Evolutionary conservation across 2,329 filamentous ascomycete genomes (phyloP).

Genomic region (Fonsecaea multimorphosa): DNA sequence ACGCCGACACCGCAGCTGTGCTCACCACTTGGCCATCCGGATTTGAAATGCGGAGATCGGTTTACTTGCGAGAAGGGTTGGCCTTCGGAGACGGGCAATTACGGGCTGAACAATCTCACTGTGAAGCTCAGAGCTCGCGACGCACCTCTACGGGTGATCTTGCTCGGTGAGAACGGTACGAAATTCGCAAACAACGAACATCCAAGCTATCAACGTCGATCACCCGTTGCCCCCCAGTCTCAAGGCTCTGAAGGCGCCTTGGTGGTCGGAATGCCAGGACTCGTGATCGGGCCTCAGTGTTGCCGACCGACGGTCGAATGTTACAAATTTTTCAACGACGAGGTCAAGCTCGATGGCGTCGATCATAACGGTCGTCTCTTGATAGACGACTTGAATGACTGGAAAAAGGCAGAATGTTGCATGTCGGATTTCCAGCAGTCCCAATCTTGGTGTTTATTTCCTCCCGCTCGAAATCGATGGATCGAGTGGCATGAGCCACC

Average conservation of each 20-base stretch:
- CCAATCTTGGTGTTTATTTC: neutral
- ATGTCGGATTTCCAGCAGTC: neutral
- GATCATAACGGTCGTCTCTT: neutral
- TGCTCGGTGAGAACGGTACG: neutral
- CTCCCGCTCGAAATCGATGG: neutral
- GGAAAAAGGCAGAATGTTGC: neutral
- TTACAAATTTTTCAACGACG: neutral
- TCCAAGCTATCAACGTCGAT: no score
- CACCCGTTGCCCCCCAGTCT: neutral
- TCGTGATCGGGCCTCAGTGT: neutral
- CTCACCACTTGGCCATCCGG: neutral
- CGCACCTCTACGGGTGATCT: neutral
- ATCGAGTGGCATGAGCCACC: no score
- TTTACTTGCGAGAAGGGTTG: neutral
- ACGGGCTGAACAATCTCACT: neutral
- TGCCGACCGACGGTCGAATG: neutral
- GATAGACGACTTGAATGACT: neutral
- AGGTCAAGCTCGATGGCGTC: neutral
- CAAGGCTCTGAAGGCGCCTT: neutral
- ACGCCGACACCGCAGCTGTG: neutral
- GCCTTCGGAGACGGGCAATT: neutral
- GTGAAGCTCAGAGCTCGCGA: neutral
- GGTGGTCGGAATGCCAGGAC: no score
- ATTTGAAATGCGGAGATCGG: neutral
- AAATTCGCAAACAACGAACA: no score